phyloP scores from a whole-genome alignment of 108 stramenopile genomes.

The Skeletonema potamos region DNA sequence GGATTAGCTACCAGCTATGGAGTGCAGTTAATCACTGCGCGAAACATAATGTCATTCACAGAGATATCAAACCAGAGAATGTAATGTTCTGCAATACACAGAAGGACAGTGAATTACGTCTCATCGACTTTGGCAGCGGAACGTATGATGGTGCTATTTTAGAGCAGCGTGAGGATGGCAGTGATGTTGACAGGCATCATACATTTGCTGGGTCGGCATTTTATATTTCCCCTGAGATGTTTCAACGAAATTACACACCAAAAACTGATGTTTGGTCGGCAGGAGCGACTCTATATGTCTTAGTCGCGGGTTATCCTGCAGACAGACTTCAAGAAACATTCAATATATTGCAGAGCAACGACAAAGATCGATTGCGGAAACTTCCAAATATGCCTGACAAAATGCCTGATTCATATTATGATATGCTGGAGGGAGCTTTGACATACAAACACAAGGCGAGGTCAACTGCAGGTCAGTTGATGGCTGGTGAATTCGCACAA shows the following conservation, averaged over 20 bases:
- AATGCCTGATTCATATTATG: constrained; percentile 74
- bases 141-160: constrained; percentile 38
- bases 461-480: constrained; percentile 57
- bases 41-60: constrained; percentile 62
- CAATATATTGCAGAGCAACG: constrained; percentile 58
- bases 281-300: constrained; percentile 74
- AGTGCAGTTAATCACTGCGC: constrained; percentile 79
- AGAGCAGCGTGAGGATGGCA: constrained; percentile 3
- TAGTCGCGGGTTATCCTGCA: constrained; percentile 83
- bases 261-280: constrained; percentile 76
- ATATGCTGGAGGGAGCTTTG: constrained; percentile 65
- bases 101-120: constrained; percentile 56
- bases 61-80: constrained; percentile 69
- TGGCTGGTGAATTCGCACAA: constrained; percentile 67
- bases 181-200: constrained; percentile 43
- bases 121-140: constrained; percentile 88
- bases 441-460: constrained; percentile 63
- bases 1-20: constrained; percentile 76
- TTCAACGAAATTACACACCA: constrained; percentile 53
- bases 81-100: constrained; percentile 64
- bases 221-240: constrained; percentile 87
- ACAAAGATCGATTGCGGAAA: constrained; percentile 37
- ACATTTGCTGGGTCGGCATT: constrained; percentile 86
- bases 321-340: constrained; percentile 75
- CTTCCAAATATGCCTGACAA: constrained; percentile 76